A percentile compares a stretch with the other conserved stretches of the same genome.
phyloP scores from a whole-genome alignment of 345 rosid genomes.

The Eucalyptus cloeziana region DNA sequence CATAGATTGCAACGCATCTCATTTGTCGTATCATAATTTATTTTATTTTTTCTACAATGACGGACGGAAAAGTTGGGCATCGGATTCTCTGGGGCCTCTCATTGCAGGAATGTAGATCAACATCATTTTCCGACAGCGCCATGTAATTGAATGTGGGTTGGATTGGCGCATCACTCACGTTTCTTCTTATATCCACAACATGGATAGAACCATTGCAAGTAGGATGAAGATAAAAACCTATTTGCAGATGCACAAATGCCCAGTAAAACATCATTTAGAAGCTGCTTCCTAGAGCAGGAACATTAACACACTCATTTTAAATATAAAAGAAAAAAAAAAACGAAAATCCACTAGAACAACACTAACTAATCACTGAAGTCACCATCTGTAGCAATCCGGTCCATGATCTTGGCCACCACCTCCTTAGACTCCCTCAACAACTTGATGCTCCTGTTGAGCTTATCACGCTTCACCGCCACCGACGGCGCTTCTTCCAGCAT shows the following conservation, averaged over 20 bases:
- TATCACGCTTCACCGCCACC: slow-evolving; percentile 5
- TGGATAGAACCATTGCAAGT: not conserved
- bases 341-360: not conserved
- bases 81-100: not conserved
- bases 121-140: not conserved
- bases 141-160: not conserved
- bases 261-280: not conserved
- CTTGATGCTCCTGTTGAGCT: slow-evolving; percentile 6
- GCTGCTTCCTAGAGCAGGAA: not conserved
- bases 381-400: not conserved
- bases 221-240: not conserved
- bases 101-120: not conserved
- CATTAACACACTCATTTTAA: not conserved
- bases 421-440: slow-evolving; percentile 3
- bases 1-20: not conserved
- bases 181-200: not conserved
- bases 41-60: not conserved
- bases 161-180: not conserved
- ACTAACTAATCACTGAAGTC: not conserved
- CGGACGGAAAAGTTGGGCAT: not conserved
- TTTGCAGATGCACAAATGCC: not conserved
- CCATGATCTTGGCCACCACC: slow-evolving; percentile 3
- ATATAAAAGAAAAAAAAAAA: no score
- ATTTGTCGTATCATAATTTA: not conserved
- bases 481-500: slow-evolving; percentile 16